Base-by-base conservation (phyloP, 495 filamentous ascomycete species). In the Podospora conica region DNA sequence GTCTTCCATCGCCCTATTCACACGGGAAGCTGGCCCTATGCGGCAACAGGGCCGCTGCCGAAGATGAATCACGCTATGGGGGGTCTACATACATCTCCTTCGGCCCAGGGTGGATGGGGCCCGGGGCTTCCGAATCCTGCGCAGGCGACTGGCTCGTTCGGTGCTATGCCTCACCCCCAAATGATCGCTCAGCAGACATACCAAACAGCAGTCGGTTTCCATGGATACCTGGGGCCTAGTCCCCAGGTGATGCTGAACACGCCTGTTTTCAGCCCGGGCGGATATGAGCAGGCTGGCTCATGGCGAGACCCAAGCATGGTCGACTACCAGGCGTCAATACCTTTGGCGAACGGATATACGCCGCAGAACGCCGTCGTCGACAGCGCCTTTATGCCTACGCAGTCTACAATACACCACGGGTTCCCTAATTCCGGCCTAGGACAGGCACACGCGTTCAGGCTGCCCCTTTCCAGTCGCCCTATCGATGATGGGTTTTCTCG, bases 241-340 rank as follows among this genome's bases (percentile, higher is more conserved):
- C 86, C 90, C 63, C 90, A 93, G 65, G 86, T 88, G 31, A 83
- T 83, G 55, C 76, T 87, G 28, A 87, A 89, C 8, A 90, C 90
- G 33, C 91, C 91, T 3, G 86, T 88, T 22, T 89, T 89, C 20
- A 91, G 91, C 65, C 87, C 87, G 29, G 86, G 85, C 40, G 87
- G 87, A 4, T 85, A 89, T 18, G 90, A 86, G 75, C 91, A 90
- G 53, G 70, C 74, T 3, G 86, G 88, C 18, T 89, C 90, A 68
- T 95, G 90, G 90, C 87, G 87, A 12, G 88, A 96, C 76, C 88
- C 89, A 6, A 87, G 82, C 15, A 88, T 87, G 21, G 48, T 72
- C 15, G 74, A 71, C 59, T 80, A 77, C 60, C 74, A 68, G 58
- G 55, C 65, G 1, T 61, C 70, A n/a, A 62, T 76, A 20, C 74